phyloP scores from a whole-genome alignment of 768 basidiomycete genomes.

The Erythrobasidium yunnanense region DNA sequence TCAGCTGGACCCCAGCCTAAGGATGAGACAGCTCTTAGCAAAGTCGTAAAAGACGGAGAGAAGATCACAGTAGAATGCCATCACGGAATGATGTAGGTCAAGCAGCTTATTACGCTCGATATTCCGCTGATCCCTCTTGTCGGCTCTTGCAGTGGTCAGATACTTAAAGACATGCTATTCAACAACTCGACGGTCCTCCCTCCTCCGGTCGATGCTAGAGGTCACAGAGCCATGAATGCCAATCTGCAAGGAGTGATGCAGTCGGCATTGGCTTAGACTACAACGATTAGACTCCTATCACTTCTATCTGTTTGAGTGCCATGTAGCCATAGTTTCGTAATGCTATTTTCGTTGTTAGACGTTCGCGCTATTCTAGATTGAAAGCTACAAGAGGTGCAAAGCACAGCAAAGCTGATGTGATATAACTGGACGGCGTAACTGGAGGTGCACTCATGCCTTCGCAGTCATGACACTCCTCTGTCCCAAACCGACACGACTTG shows the following conservation, averaged over 20 bases:
- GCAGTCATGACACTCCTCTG: too few relatives aligned
- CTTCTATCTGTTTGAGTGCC: not conserved
- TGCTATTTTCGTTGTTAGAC: too few relatives aligned
- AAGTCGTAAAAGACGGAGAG: constrained; percentile 79
- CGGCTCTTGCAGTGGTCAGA: not conserved
- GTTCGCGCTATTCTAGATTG: too few relatives aligned
- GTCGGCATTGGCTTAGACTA: not conserved
- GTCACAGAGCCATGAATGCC: not conserved
- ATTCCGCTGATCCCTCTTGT: not conserved
- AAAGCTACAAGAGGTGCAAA: too few relatives aligned
- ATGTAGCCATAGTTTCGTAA: constrained; percentile 15
- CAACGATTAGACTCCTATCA: not conserved
- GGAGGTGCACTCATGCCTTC: too few relatives aligned
- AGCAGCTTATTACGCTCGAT: not conserved
- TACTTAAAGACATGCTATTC: constrained; percentile 18
- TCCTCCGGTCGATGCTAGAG: not conserved
- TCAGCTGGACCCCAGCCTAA: constrained; percentile 42
- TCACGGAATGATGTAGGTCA: constrained; percentile 17
- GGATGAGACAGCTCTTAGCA: constrained; percentile 74
- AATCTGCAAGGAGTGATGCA: not conserved
- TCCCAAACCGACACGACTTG: too few relatives aligned
- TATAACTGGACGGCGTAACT: too few relatives aligned
- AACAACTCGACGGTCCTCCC: constrained; percentile 2
- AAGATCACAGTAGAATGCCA: constrained; percentile 22
- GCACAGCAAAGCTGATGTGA: too few relatives aligned